Evolutionary conservation across 768 basidiomycete species (phyloP).

Genomic region (Arthromyces matolae): DNA sequence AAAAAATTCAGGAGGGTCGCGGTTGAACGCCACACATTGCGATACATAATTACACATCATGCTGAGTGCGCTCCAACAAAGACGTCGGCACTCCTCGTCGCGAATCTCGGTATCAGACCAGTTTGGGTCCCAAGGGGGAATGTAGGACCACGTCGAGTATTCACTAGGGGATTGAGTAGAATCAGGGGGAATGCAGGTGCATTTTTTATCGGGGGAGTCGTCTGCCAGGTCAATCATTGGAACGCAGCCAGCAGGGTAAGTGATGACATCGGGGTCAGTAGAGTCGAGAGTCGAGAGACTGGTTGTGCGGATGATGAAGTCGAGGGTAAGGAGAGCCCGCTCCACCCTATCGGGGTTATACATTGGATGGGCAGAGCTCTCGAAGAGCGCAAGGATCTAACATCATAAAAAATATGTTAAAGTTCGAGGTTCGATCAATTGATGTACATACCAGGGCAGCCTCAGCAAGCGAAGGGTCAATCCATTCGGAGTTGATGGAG

Average conservation of each 20-base stretch:
- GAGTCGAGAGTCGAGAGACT: conserved; percentile 55
- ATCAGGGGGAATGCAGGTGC: conserved; percentile 43
- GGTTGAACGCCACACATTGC: conserved; percentile 63
- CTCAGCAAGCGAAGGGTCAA: conserved; percentile 66
- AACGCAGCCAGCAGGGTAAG: conserved; percentile 47
- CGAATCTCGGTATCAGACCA: conserved; percentile 56
- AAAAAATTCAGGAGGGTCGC: conserved; percentile 52
- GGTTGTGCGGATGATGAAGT: conserved; percentile 58
- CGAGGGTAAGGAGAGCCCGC: conserved; percentile 53
- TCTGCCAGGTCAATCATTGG: conserved; percentile 40
- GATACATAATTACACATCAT: conserved; percentile 66
- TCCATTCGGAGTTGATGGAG: conserved; percentile 46
- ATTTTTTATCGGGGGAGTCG: conserved; percentile 32
- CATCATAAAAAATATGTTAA: conserved; percentile 22
- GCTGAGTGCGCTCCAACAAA: conserved; percentile 73
- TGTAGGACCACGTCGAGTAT: conserved; percentile 43
- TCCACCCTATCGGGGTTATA: conserved; percentile 54
- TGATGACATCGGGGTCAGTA: conserved; percentile 48
- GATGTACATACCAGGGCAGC: conserved; percentile 54
- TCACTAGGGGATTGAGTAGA: conserved; percentile 33
- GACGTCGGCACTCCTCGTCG: conserved; percentile 68
- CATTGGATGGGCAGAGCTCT: conserved; percentile 68
- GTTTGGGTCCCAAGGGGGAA: conserved; percentile 56
- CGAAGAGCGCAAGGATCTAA: conserved; percentile 76
- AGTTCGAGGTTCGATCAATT: neutral